A percentile compares a stretch with the other conserved stretches of the same genome.
phyloP scores from a whole-genome alignment of 495 filamentous ascomycete species.

The Apiosordaria backusii region DNA sequence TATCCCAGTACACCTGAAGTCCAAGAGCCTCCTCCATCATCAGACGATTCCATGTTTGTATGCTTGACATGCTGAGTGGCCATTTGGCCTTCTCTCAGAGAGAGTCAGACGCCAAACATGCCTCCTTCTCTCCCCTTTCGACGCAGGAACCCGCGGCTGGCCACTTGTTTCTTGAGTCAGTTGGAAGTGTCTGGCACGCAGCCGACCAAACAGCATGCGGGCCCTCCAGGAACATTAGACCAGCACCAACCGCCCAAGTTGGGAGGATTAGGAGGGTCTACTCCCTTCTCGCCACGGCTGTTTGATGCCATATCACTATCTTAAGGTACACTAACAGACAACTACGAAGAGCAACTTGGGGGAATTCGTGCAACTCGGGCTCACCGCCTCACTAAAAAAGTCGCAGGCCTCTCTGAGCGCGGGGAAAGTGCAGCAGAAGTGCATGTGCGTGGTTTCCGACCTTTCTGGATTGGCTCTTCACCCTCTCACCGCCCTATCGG shows the following conservation, averaged over 20 bases:
- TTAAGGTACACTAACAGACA: background rate
- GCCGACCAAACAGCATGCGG: background rate
- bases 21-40: background rate
- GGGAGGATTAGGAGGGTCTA: too few species aligned
- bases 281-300: too few species aligned
- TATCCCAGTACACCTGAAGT: background rate
- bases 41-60: background rate
- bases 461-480: background rate
- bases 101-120: background rate
- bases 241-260: background rate
- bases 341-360: background rate
- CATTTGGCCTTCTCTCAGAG: background rate
- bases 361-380: background rate
- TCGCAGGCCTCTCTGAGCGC: background rate
- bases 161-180: background rate
- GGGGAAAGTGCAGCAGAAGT: background rate
- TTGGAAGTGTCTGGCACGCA: background rate
- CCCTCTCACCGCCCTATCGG: conserved; percentile 2
- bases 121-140: background rate
- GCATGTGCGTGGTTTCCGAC: too few species aligned
- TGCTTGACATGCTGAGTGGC: background rate
- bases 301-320: background rate
- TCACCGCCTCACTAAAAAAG: conserved; percentile 3
- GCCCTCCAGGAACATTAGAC: background rate
- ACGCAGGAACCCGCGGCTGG: conserved; percentile 1